Percentiles rank a stretch among this genome's conserved stretches.
These are phyloP conservation scores for Ceratobasidium sp. DNA, from an alignment of 1,284 basidiomycete genomes.

Conservation along the genomic window DNA sequence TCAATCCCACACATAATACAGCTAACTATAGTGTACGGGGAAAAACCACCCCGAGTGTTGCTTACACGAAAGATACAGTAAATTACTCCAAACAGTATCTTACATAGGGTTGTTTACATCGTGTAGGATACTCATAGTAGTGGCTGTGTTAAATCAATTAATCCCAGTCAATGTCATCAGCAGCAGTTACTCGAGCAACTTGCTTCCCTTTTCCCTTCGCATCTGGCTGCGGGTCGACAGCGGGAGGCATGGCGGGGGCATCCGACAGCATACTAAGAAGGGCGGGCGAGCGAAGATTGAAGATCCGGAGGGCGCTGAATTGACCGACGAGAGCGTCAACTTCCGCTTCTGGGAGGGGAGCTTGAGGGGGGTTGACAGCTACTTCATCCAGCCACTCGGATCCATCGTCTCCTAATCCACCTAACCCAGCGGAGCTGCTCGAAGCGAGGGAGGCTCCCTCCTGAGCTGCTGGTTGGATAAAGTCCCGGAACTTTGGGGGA, in stretches of 20 bases:
- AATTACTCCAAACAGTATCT: slow-evolving; percentile 5
- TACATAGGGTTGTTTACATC: slow-evolving; percentile 4
- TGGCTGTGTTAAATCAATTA: neutral
- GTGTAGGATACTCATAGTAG: neutral
- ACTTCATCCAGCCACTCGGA: too few species aligned
- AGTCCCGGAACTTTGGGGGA: too few species aligned
- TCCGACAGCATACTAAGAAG: neutral
- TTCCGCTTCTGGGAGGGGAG: too few species aligned
- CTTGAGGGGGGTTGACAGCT: too few species aligned
- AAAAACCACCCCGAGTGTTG: slow-evolving; percentile 8
- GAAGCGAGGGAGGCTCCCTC: too few species aligned
- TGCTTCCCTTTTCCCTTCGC: slow-evolving; percentile 4
- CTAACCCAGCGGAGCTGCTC: too few species aligned
- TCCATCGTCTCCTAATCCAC: too few species aligned
- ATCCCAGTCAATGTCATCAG: neutral
- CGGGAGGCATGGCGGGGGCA: neutral
- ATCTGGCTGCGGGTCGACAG: neutral
- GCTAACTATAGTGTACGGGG: slow-evolving; percentile 11
- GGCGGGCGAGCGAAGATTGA: slow-evolving; percentile 2
- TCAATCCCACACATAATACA: too few species aligned
- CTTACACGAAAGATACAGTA: slow-evolving; percentile 18
- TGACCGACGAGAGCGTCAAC: neutral
- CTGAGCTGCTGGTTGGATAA: too few species aligned
- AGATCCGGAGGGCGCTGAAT: neutral
- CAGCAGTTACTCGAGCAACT: neutral